phyloP scores from a whole-genome alignment of 768 basidiomycete species.

The Clathrus columnatus region DNA sequence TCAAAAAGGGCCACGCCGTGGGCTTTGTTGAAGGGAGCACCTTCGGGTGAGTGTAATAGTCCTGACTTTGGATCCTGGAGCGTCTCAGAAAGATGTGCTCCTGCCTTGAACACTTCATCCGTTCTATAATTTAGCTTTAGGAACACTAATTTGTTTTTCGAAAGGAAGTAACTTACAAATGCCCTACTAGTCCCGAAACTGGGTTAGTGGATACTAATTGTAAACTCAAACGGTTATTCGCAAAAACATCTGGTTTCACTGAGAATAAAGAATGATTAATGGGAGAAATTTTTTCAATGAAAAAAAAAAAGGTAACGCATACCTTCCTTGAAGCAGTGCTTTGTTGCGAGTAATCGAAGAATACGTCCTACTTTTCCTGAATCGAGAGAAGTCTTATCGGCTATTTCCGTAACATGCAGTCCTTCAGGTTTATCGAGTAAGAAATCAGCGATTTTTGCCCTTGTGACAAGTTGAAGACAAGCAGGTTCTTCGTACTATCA shows the following conservation, averaged over 20 bases:
- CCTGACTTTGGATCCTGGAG: slow-evolving; percentile 27
- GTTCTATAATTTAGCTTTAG: slow-evolving; percentile 10
- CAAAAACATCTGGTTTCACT: slow-evolving; percentile 31
- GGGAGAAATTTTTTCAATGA: neutral
- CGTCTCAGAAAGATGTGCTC: slow-evolving; percentile 24
- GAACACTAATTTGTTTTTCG: neutral
- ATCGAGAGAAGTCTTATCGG: slow-evolving; percentile 24
- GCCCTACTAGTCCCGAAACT: slow-evolving; percentile 18
- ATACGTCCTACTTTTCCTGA: slow-evolving; percentile 30
- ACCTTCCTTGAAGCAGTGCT: slow-evolving; percentile 35
- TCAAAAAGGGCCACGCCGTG: neutral
- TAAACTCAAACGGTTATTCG: slow-evolving; percentile 34
- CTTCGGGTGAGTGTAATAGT: slow-evolving; percentile 11
- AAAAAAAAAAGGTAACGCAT: neutral
- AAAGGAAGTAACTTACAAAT: slow-evolving; percentile 18
- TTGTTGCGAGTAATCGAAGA: slow-evolving; percentile 31
- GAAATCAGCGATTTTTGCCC: slow-evolving; percentile 31
- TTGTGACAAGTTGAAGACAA: slow-evolving; percentile 26
- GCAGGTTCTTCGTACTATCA: slow-evolving; percentile 13
- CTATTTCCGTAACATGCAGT: slow-evolving; percentile 27
- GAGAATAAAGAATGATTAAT: neutral
- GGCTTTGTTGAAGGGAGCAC: slow-evolving; percentile 10
- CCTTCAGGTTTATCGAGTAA: slow-evolving; percentile 30
- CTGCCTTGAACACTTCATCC: slow-evolving; percentile 17
- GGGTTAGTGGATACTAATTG: slow-evolving; percentile 26